Evolutionary conservation across 805 yeast genomes (phyloP), one percentile per base, ranked within the genome.

Genomic region (Debaryomyces castellii): DNA sequence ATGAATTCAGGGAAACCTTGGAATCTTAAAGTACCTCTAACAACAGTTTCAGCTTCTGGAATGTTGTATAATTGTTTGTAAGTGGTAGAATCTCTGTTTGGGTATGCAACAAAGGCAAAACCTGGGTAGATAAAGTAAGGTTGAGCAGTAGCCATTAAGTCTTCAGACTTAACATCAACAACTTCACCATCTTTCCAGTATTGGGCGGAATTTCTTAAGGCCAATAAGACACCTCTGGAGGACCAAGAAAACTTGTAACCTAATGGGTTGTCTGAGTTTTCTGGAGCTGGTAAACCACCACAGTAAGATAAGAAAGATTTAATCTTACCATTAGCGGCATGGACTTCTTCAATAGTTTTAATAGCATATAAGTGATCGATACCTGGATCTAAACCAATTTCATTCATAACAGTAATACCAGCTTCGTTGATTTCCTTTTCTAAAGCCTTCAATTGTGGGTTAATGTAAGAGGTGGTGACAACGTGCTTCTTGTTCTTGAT

Each of bases 191-290:
- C 85, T 71, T 85, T 74, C 81, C 85, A 92, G 77, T 83, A 92
- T 59, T 82, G 83, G 52, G 98, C 99, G 51, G 86, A 74, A 77
- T 94, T 95, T 80, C 96, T 86, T 65, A 94, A 80, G 16, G 99
- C 99, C 61, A 94, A 80, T 63, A 94, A 74, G 35, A 94, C 98
- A 73, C 99, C 99, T 73, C 99, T 85, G 30, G 98, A 91, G 25
- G 97, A 89, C 99, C 99, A 94, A 36, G 98, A 91, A 74, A 94
- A 94, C 78, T 94, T 94, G 83, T 94, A 94, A 58, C 99, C 99
- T 66, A 94, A 78, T 47, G 99, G 99, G 75, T 94, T 94, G 74
- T 90, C 96, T 24, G 98, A 92, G 70, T 85, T 82, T 74, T 92
- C 99, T 52, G 99, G 97, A 25, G 99, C 94, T 54, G 98, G 98